Percentiles rank a stretch among this genome's conserved stretches.
phyloP scores from a whole-genome alignment of 805 yeast species.

The Cyberlindnera bimundalis region DNA sequence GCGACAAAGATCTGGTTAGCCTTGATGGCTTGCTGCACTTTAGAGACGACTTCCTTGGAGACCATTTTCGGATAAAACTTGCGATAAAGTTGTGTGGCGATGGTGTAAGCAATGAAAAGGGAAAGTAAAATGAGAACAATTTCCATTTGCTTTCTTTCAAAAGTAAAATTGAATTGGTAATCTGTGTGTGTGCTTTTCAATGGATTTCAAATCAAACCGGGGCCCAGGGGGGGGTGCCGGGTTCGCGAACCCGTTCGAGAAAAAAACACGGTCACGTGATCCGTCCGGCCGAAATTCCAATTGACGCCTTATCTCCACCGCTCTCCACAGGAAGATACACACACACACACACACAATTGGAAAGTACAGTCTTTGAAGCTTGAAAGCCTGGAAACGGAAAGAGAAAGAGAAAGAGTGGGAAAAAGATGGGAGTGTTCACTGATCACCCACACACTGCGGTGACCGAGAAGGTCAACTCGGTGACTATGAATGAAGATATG shows the following conservation, averaged over 20 bases:
- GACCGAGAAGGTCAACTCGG: constrained; percentile 57
- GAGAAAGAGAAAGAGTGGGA: background rate
- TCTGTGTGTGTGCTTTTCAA: too few relatives aligned
- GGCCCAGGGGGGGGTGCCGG: too few relatives aligned
- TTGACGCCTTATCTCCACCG: background rate
- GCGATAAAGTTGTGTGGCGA: constrained; percentile 3
- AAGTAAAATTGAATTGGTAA: too few relatives aligned
- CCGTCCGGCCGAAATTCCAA: too few relatives aligned
- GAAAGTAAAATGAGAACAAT: background rate
- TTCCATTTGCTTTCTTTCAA: background rate
- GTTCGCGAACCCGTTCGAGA: too few relatives aligned
- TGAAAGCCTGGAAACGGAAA: background rate
- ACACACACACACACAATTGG: too few relatives aligned
- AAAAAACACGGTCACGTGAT: too few relatives aligned
- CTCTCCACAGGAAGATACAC: background rate
- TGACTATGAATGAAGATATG: constrained; percentile 32
- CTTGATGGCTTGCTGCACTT: constrained; percentile 62
- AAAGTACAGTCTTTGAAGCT: too few relatives aligned
- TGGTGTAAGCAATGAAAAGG: constrained; percentile 3
- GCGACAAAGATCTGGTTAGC: constrained; percentile 73
- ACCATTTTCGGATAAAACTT: constrained; percentile 40
- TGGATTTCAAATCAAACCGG: too few relatives aligned
- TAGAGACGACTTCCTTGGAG: constrained; percentile 52
- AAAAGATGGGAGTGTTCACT: constrained; percentile 47
- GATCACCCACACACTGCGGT: constrained; percentile 70